Evolutionary conservation across 1,284 basidiomycete genomes (phyloP), one percentile per base, ranked within the genome.

Genomic region (Irpex sp.): DNA sequence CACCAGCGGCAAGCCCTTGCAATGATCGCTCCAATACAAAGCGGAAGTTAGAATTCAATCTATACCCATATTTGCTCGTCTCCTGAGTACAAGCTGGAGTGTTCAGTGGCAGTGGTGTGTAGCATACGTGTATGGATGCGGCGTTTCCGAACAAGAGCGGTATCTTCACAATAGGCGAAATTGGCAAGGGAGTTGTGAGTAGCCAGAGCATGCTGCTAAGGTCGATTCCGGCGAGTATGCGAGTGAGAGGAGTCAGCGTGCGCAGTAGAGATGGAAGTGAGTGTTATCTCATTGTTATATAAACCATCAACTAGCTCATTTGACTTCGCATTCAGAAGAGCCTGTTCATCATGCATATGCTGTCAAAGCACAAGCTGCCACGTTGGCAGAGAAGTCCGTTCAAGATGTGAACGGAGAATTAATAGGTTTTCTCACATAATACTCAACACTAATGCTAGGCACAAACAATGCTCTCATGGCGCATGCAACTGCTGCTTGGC

Each of bases 121-220:
- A 60, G n/a, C n/a, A 22, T 60, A 20, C 58, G 11, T 60, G 58
- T 15, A 60, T 27, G 15, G 58, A 60, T 60, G 58, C 58, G 10
- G 58, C 58, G 22, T 60, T 60, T 20, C n/a, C 58, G 22, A 60
- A 60, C n/a, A 60, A 11, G 18, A 60, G 58, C 10, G 58, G 20
- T 11, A 60, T 20, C 24, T 60, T 60, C 18, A 22, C 18, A 20
- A 60, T 20, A 11, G 58, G 58, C 11, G 20, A 60, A 11, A 60
- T 60, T 22, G 58, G 22, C 22, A 60, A 60, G 11, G 58, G 58
- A n/a, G 58, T 60, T 11, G n/a, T 20, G 22, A 60, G 58, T 22
- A 60, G 15, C 58, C 58, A 60, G 22, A 60, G 58, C 58, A 60
- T 60, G 18, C 22, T 60, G 49, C n/a, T n/a, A n/a, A 54, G 49